A percentile compares a stretch with the other conserved stretches of the same genome.
Conservation (phyloP, 2,329 filamentous ascomycete species). For the Arthrobotrys sphaeroides region DNA sequence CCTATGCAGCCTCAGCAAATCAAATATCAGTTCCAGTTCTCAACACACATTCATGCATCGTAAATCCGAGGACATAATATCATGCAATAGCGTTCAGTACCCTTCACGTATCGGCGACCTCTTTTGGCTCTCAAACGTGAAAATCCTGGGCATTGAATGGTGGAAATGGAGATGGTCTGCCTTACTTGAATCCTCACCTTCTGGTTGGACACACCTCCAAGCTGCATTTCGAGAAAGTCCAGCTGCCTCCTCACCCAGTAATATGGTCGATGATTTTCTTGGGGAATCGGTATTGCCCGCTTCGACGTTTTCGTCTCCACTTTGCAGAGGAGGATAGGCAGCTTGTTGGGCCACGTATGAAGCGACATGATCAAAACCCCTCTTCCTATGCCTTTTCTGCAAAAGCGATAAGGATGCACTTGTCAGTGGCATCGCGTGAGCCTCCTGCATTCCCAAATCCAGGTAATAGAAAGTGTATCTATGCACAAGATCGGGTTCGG, state of each 20-base stretch:
- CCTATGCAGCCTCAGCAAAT: conserved; percentile 47
- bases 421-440: conserved; percentile 37
- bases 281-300: conserved; percentile 33
- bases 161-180: conserved; percentile 1
- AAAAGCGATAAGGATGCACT: conserved; percentile 39
- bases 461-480: neutral
- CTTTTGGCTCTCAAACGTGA: neutral
- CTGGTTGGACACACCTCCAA: neutral
- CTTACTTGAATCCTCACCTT: conserved; percentile 32
- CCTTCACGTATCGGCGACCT: conserved; percentile 42
- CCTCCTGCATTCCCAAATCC: conserved; percentile 30
- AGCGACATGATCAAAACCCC: conserved; percentile 26
- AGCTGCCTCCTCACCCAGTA: conserved; percentile 5
- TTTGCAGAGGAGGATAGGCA: conserved; percentile 25
- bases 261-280: conserved; percentile 16
- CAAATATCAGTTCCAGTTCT: conserved; percentile 23
- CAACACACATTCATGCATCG: conserved; percentile 30
- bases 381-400: conserved; percentile 10
- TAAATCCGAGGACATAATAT: conserved; percentile 12
- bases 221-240: conserved; percentile 16
- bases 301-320: conserved; percentile 21
- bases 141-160: neutral
- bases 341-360: conserved; percentile 47
- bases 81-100: conserved; percentile 23
- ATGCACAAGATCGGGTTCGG: conserved; percentile 27